Base-by-base conservation (phyloP, 352 stramenopile genomes). In the Phytophthora sojae region DNA sequence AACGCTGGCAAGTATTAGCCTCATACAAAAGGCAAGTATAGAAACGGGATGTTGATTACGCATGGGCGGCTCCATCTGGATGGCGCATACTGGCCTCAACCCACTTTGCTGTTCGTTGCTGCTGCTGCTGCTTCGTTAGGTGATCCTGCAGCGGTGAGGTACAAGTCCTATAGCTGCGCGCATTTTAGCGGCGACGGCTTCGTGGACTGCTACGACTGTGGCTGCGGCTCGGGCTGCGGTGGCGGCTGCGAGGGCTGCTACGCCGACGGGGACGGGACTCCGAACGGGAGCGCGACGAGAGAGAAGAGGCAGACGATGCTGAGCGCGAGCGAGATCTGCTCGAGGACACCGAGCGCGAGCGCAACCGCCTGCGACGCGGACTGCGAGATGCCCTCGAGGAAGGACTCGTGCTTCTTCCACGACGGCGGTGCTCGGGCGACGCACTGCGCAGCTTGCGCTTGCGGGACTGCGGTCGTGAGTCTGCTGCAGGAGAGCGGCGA, bases 271-370 rank as follows among this genome's bases (percentile, higher is more conserved):
- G 74, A 50, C 61, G 55, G n/a, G 64, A 78, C 2, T 60, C 25
- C 23, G 72, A 83, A 35, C 64, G 35, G 6, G 80, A 90, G 29
- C 62, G 67, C 56, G 72, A 75, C 19, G 55, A 67, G 62, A 15
- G 51, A 4, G 71, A 77, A n/a, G 71, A 78, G 25, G 15, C 7
- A 9, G 71, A 78, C 11, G 61, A 57, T 15, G 9, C 35, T n/a
- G 66, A 79, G 17, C 77, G 63, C 14, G 66, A 79, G 6, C 76
- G 62, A 9, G 67, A 79, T 59, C 67, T 71, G 6, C 56, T 25
- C 2, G 61, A 65, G 11, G 65, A 77, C 35, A 64, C 14, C 15
- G 64, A 86, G 14, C 57, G 71, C 14, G 74, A 83, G 15, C 49
- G 69, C 17, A 66, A 35, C 29, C 71, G 74, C 7, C 73, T 67